Conservation (phyloP, 257 asterid species). For the Leptodermis oblonga region DNA sequence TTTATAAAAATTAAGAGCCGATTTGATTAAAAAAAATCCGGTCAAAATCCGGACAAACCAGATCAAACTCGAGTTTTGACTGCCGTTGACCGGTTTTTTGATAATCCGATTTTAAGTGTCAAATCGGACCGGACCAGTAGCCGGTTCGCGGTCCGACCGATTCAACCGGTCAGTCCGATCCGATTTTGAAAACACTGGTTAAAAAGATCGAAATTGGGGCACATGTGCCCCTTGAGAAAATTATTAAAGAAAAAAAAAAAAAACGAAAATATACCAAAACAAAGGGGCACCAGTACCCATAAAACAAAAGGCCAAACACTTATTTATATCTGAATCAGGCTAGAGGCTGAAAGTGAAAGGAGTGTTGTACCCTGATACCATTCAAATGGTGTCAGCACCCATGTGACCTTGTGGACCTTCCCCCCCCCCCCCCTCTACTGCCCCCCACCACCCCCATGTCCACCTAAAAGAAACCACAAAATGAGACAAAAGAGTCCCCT, state of each 20-base stretch:
- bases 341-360: slow-evolving; percentile 30
- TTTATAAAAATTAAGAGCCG: no score
- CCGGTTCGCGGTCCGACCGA: no score
- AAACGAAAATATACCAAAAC: slow-evolving; percentile 20
- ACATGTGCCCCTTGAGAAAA: slow-evolving; percentile 17
- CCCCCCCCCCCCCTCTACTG: slow-evolving; percentile 17
- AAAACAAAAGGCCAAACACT: slow-evolving; percentile 34
- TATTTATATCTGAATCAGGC: slow-evolving; percentile 27
- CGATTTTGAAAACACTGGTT: no score
- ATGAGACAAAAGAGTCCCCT: slow-evolving; percentile 40
- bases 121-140: no score
- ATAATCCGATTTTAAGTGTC: no score
- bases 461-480: slow-evolving; percentile 45
- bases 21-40: no score
- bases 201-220: neutral
- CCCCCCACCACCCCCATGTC: slow-evolving; percentile 23
- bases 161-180: no score
- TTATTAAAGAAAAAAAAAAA: slow-evolving; percentile 14
- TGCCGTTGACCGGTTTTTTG: no score
- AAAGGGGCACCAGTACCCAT: slow-evolving; percentile 28
- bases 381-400: slow-evolving; percentile 36
- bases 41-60: no score
- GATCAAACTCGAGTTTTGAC: no score
- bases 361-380: slow-evolving; percentile 32
- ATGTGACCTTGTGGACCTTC: slow-evolving; percentile 39